phyloP scores from a whole-genome alignment of 2,329 filamentous ascomycete species.

The Ophiostoma sp. region DNA sequence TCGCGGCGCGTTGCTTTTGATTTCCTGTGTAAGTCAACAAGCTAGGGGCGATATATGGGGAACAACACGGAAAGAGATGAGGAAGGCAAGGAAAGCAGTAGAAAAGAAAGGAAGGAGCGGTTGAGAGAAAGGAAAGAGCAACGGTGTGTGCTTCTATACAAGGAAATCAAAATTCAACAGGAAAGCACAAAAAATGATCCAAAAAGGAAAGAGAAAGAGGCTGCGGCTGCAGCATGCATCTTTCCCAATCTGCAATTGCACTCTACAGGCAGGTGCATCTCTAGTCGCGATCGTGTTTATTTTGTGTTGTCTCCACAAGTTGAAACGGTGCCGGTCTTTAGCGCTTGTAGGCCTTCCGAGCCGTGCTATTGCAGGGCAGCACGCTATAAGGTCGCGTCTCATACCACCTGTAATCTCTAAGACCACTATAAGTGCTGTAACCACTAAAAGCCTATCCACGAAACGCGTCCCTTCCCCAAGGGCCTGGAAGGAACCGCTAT shows the following conservation, averaged over 20 bases:
- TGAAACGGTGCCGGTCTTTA: neutral
- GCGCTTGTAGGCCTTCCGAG: neutral
- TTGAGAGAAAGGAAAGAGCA: neutral
- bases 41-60: conserved; percentile 16
- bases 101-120: neutral
- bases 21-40: conserved; percentile 17
- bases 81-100: neutral
- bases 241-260: conserved; percentile 1
- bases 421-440: neutral
- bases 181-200: neutral
- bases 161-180: neutral
- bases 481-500: conserved; percentile 7
- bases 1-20: conserved; percentile 14
- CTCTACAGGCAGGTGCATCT: neutral
- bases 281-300: conserved; percentile 7
- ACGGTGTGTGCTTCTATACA: no score
- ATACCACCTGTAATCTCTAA: neutral
- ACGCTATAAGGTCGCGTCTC: neutral
- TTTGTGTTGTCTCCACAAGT: neutral
- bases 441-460: neutral
- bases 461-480: conserved; percentile 9
- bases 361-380: neutral
- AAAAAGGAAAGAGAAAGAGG: neutral
- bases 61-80: neutral
- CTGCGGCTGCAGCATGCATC: conserved; percentile 12